Base-by-base conservation (phyloP, 306 rosid species). In the Luffa acutangula region DNA sequence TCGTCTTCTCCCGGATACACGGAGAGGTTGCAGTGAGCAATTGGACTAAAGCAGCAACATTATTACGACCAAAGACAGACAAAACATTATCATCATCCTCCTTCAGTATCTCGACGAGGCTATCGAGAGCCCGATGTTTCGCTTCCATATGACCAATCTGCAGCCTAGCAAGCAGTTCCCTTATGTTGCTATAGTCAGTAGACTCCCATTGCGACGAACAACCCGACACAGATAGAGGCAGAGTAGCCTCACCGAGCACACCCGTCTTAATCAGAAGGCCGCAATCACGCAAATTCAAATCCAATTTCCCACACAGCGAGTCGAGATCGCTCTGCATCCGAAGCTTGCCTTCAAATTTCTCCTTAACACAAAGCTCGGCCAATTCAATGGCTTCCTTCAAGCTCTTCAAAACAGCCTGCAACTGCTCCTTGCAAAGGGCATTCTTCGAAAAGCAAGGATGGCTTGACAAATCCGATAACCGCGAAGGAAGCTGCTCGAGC, bases 391-490 rank as follows among this genome's bases (percentile, higher is more conserved):
- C 85, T 4, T 89, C 97, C 65, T 75, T 81, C 74, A 96, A 79
- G 9, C 93, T 85, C 80, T 85, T 86, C 6, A 91, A 87, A 74
- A 93, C 93, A 0, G 94, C 91, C 80, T 90, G 98, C 91, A 96
- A 81, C 41, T 96, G 99, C 87, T 96, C 99, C 89, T 87, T 89
- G 80, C 99, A 96, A 7, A 96, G 96, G 11, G 90, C 85, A 78
- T 93, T 96, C 86, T 93, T 96, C 20, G 90, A 90, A 90, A 96
- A 96, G 84, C 93, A 93, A 25, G 99, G 99, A 81, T 96, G 99
- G 91, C 97, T 90, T 0, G 98, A 96, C 74, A 96, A 89, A 78
- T 96, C 96, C 0, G 93, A 93, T 80, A 96, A 83, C 15, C 87
- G 89, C 0, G 89, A 82, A 0, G 99, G 99, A 83, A 96, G 88